Evolutionary conservation across 257 asterid species (phyloP).

Genomic region (Petunia axillaris): DNA sequence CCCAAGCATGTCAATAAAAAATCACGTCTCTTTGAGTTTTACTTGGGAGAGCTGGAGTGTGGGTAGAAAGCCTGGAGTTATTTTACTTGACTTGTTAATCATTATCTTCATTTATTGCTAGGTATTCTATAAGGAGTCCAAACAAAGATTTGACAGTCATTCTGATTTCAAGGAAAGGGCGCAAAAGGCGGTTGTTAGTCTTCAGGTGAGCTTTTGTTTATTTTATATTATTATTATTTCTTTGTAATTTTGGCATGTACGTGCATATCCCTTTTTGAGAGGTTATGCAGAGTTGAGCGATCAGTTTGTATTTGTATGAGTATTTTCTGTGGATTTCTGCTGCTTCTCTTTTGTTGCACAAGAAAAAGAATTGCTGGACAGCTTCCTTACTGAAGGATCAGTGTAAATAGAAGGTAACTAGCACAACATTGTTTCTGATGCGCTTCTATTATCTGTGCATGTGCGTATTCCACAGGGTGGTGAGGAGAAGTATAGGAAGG

Average conservation of each 20-base stretch:
- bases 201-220: conserved; percentile 61
- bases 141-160: conserved; percentile 78
- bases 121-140: conserved; percentile 89
- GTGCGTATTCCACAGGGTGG: conserved; percentile 62
- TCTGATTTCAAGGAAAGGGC: conserved; percentile 85
- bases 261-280: not conserved
- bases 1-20: not conserved
- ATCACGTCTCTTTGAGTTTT: not conserved
- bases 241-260: conserved; percentile 6
- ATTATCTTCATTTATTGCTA: conserved; percentile 28
- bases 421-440: not conserved
- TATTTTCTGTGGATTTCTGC: not conserved
- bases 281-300: not conserved
- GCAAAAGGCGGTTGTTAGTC: conserved; percentile 89
- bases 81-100: not conserved
- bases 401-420: not conserved
- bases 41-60: not conserved
- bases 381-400: conserved; percentile 14
- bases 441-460: conserved; percentile 23
- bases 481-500: conserved; percentile 70
- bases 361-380: not conserved
- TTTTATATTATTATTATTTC: not conserved
- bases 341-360: not conserved
- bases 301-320: not conserved
- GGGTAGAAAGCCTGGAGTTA: not conserved